These are phyloP conservation scores for Kwoniella newhampshirensis DNA, from an alignment of 768 basidiomycete genomes.

Conservation along the genomic window DNA sequence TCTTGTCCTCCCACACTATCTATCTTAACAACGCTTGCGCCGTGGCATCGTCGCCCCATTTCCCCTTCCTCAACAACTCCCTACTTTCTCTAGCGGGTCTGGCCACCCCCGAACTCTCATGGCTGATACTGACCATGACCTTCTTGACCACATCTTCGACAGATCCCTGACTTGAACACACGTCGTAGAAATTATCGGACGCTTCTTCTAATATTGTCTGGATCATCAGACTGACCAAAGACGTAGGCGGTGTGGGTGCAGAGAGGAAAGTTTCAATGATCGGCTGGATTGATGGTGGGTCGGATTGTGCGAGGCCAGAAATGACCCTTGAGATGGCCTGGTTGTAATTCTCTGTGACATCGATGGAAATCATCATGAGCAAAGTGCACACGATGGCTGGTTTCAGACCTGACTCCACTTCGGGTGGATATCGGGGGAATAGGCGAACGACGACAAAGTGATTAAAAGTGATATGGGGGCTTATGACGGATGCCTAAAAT, in stretches of 20 bases:
- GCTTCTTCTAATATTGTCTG: slow-evolving; percentile 52
- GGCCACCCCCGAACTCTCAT: slow-evolving; percentile 62
- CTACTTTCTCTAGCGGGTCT: slow-evolving; percentile 79
- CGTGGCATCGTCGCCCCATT: slow-evolving; percentile 52
- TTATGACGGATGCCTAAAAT: no score
- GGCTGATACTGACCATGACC: slow-evolving; percentile 65
- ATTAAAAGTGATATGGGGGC: no score
- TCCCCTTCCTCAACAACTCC: slow-evolving; percentile 42
- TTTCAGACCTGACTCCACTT: no score
- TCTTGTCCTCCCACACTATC: not conserved
- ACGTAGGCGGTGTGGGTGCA: slow-evolving; percentile 67
- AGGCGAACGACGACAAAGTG: no score
- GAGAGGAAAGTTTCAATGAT: slow-evolving; percentile 70
- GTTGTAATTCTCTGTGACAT: slow-evolving; percentile 66
- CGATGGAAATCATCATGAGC: no score
- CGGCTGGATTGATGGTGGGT: slow-evolving; percentile 65
- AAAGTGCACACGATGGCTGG: not conserved
- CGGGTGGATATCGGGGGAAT: no score
- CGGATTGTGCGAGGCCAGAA: slow-evolving; percentile 61
- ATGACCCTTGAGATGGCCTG: slow-evolving; percentile 67
- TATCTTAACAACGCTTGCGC: slow-evolving; percentile 45
- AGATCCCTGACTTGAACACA: slow-evolving; percentile 55
- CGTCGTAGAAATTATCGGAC: slow-evolving; percentile 66
- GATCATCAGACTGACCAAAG: slow-evolving; percentile 47
- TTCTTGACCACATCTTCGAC: slow-evolving; percentile 70